Evolutionary conservation across 2,329 filamentous ascomycete species (phyloP).

Genomic region (Exophiala viscosa): DNA sequence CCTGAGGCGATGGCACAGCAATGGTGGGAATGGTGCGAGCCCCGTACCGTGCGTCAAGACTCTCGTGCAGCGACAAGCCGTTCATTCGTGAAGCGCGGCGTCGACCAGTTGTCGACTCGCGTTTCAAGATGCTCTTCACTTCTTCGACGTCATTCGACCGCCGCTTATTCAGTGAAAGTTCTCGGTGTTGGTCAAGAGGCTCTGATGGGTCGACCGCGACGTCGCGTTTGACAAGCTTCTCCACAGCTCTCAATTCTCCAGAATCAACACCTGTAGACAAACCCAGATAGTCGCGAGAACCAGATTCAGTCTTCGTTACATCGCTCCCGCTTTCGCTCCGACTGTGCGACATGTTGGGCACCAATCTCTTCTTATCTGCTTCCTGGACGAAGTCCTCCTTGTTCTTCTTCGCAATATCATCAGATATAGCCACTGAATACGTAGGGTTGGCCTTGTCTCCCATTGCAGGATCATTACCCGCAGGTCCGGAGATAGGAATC

Average conservation of each 20-base stretch:
- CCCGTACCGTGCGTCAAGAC: slow-evolving; percentile 1
- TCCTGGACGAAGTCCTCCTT: slow-evolving; percentile 57
- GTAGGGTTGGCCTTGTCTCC: slow-evolving; percentile 66
- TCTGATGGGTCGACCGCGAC: slow-evolving; percentile 22
- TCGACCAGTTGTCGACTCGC: slow-evolving; percentile 40
- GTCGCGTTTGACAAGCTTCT: slow-evolving; percentile 17
- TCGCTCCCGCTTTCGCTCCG: neutral
- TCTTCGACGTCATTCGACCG: slow-evolving; percentile 28
- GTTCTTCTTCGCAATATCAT: slow-evolving; percentile 62
- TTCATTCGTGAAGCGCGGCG: slow-evolving; percentile 31
- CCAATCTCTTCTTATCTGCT: slow-evolving; percentile 64
- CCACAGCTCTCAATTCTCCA: slow-evolving; percentile 21
- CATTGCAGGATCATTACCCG: slow-evolving; percentile 63
- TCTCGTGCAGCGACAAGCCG: slow-evolving; percentile 10
- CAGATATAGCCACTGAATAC: slow-evolving; percentile 73
- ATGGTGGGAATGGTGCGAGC: slow-evolving; percentile 23
- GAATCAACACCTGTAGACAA: slow-evolving; percentile 11
- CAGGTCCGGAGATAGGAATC: slow-evolving; percentile 79
- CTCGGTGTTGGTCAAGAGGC: slow-evolving; percentile 16
- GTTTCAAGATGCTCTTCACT: slow-evolving; percentile 31
- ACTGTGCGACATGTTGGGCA: slow-evolving; percentile 43
- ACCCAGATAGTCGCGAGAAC: neutral
- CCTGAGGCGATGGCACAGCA: slow-evolving; percentile 19
- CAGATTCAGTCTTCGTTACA: slow-evolving; percentile 4
- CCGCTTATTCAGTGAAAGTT: slow-evolving; percentile 18